A percentile compares a stretch with the other conserved stretches of the same genome.
These are phyloP conservation scores for Pseudomicrostroma phylloplanum DNA, from an alignment of 1,284 basidiomycete genomes.

Conservation along the genomic window DNA sequence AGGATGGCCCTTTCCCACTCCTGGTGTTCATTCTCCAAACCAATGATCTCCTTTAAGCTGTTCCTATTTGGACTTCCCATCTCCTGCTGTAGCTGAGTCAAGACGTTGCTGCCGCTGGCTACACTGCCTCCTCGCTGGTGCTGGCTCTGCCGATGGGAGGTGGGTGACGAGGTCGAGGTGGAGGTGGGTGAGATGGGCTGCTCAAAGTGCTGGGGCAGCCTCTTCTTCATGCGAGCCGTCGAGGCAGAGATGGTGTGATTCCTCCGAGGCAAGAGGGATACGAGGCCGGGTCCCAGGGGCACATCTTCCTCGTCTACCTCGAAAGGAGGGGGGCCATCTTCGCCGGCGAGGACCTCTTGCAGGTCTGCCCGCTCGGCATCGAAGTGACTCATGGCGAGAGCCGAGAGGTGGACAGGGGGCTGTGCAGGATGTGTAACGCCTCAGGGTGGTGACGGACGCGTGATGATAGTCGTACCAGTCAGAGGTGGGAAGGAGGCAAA, in stretches of 20 bases:
- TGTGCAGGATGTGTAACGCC: no score
- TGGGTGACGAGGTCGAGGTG: not conserved
- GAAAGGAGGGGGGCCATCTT: no score
- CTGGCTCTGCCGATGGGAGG: not conserved
- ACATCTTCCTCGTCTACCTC: not conserved
- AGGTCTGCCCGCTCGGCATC: no score
- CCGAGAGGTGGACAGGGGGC: no score
- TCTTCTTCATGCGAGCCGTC: constrained; percentile 1
- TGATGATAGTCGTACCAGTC: no score
- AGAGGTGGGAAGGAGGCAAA: no score
- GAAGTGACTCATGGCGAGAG: no score
- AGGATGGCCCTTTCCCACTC: constrained; percentile 40
- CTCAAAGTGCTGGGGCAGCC: constrained; percentile 7
- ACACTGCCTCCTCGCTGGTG: not conserved
- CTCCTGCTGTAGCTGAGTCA: not conserved
- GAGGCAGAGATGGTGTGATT: constrained; percentile 14
- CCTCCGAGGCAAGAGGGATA: constrained; percentile 2
- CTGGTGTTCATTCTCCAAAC: constrained; percentile 34
- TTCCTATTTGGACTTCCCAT: constrained; percentile 15
- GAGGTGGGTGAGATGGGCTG: not conserved
- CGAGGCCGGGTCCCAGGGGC: not conserved
- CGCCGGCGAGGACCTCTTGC: no score
- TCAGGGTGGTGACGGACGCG: no score
- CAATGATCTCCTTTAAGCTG: constrained; percentile 37
- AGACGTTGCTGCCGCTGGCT: not conserved